Conservation (phyloP, 2,329 filamentous ascomycete species). For the Xylariaceae sp. region DNA sequence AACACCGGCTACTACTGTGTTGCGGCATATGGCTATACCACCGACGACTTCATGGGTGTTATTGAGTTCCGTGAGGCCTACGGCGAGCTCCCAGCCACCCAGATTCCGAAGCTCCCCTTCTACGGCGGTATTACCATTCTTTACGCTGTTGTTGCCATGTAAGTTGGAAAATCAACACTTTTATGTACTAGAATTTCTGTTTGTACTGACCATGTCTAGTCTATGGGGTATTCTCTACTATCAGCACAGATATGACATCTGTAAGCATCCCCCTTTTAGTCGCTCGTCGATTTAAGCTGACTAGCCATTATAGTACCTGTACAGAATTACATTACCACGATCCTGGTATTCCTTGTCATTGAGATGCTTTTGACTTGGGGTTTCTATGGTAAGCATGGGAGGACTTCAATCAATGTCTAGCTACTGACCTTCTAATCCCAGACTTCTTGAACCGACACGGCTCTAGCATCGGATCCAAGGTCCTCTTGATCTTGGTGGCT, state of each 20-base stretch:
- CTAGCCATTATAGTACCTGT: constrained; percentile 65
- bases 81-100: constrained; percentile 88
- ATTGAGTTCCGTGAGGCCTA: constrained; percentile 95
- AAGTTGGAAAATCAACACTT: constrained; percentile 31
- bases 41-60: constrained; percentile 67
- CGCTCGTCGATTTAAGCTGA: neutral
- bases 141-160: constrained; percentile 78
- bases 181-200: neutral
- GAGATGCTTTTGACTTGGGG: constrained; percentile 99
- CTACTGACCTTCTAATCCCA: constrained; percentile 38
- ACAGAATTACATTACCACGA: constrained; percentile 98
- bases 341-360: constrained; percentile 85
- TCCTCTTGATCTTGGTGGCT: constrained; percentile 84
- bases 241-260: constrained; percentile 86
- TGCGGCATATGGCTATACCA: constrained; percentile 65
- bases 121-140: constrained; percentile 92
- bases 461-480: constrained; percentile 74
- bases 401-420: neutral
- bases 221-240: constrained; percentile 96
- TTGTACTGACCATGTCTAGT: constrained; percentile 33
- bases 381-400: constrained; percentile 67
- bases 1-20: constrained; percentile 97
- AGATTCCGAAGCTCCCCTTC: constrained; percentile 95
- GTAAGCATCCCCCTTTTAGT: constrained; percentile 41
- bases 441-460: constrained; percentile 92